Evolutionary conservation across 768 basidiomycete genomes (phyloP).

Genomic region (Mycena chlorophos): DNA sequence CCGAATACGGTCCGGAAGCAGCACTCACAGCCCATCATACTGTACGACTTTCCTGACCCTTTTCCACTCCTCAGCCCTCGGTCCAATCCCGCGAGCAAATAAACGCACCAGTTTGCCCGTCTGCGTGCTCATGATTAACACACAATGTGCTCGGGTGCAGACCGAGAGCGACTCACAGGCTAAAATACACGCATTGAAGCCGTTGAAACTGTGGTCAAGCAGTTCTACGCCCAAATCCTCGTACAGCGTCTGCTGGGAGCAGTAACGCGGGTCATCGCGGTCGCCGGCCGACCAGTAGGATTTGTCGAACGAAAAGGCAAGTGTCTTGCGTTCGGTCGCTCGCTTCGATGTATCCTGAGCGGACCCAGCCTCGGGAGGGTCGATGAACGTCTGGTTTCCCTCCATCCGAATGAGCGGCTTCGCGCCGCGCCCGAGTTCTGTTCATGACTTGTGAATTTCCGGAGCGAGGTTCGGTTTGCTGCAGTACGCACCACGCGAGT

Average conservation of each 20-base stretch:
- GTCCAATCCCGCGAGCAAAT: constrained; percentile 1
- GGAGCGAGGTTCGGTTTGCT: not conserved
- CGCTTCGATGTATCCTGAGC: constrained; percentile 64
- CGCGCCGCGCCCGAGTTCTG: constrained; percentile 92
- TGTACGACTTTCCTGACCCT: constrained; percentile 94
- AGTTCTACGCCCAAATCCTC: constrained; percentile 93
- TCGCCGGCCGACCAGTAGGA: constrained; percentile 95
- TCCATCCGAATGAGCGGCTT: constrained; percentile 94
- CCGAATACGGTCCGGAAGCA: constrained; percentile 5
- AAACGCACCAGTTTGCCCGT: constrained; percentile 82
- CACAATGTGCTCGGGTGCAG: not conserved
- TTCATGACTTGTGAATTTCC: constrained; percentile 1
- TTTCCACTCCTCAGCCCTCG: constrained; percentile 8
- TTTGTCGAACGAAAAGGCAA: constrained; percentile 95
- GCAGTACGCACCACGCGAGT: constrained; percentile 74
- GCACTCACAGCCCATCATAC: constrained; percentile 93
- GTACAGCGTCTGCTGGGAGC: constrained; percentile 92
- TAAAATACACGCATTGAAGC: constrained; percentile 98
- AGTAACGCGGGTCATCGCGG: constrained; percentile 86
- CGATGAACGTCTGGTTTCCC: constrained; percentile 88
- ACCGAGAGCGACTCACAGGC: constrained; percentile 85
- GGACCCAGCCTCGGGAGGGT: constrained; percentile 82
- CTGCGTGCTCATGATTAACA: constrained; percentile 29
- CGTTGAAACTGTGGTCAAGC: constrained; percentile 91
- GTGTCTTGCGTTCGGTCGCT: constrained; percentile 86